Conservation (phyloP, 495 filamentous ascomycete species). For the Penicillium angulare region DNA sequence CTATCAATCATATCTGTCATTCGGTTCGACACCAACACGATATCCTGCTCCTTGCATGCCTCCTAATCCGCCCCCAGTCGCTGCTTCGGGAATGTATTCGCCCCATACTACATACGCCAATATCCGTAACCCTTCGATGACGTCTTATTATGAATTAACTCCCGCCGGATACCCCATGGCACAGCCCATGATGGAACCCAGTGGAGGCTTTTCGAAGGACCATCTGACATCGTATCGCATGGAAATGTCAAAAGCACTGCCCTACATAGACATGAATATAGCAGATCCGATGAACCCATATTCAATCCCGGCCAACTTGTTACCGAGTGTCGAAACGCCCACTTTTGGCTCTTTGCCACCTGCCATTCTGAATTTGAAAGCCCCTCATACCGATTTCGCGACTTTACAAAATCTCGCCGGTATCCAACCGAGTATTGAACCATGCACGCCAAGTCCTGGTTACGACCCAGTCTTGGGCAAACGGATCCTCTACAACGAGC, state of each 20-base stretch:
- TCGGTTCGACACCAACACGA: conserved; percentile 38
- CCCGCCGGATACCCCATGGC: conserved; percentile 33
- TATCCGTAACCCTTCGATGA: conserved; percentile 33
- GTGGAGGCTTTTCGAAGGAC: conserved; percentile 17
- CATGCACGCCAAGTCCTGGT: conserved; percentile 19
- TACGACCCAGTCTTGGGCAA: conserved; percentile 29
- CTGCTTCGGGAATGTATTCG: conserved; percentile 46
- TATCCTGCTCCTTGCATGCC: conserved; percentile 47
- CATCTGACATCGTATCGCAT: conserved; percentile 30
- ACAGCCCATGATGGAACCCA: conserved; percentile 21
- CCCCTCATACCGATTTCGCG: conserved; percentile 24
- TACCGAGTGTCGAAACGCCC: too few species aligned
- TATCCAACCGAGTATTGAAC: conserved; percentile 21
- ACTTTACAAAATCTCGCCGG: conserved; percentile 21
- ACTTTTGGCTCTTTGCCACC: too few species aligned
- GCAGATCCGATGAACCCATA: too few species aligned
- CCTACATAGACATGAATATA: too few species aligned
- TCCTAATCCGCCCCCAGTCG: conserved; percentile 45
- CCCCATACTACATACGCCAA: conserved; percentile 43
- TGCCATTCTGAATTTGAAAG: too few species aligned
- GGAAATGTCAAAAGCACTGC: conserved; percentile 31
- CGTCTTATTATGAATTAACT: conserved; percentile 35
- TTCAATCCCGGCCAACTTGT: too few species aligned
- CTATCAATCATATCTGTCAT: conserved; percentile 43
- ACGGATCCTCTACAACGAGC: conserved; percentile 33